These are phyloP conservation scores for Margaritispora aquatica DNA, from an alignment of 495 filamentous ascomycete genomes.

Conservation along the genomic window DNA sequence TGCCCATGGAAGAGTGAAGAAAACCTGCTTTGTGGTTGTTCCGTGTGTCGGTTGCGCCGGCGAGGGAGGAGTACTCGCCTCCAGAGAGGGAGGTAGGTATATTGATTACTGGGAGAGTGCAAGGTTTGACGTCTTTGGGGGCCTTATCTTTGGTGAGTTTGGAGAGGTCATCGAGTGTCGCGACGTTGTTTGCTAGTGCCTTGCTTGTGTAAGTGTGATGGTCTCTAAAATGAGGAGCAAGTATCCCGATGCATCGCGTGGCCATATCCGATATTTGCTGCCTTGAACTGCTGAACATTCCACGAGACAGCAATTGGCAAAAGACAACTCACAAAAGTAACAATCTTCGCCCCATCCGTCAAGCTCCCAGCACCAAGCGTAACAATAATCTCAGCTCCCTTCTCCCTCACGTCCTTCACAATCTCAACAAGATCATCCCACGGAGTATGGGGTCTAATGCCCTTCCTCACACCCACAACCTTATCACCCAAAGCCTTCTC, in stretches of 20 bases:
- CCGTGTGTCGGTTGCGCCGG: conserved; percentile 47
- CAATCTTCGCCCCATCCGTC: conserved; percentile 56
- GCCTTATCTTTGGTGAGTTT: conserved; percentile 24
- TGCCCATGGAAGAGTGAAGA: conserved; percentile 35
- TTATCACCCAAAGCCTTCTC: conserved; percentile 38
- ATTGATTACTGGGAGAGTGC: conserved; percentile 45
- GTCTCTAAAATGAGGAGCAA: background rate
- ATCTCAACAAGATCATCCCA: conserved; percentile 56
- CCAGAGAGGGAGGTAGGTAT: conserved; percentile 60
- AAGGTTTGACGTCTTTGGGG: conserved; percentile 25
- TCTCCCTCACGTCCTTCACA: conserved; percentile 37
- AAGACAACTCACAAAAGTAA: conserved; percentile 29
- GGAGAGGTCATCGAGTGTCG: conserved; percentile 36
- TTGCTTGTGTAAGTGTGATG: background rate
- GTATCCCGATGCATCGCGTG: no score
- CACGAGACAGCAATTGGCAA: no score
- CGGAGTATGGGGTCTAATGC: conserved; percentile 54
- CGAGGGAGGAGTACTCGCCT: conserved; percentile 53
- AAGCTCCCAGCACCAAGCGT: conserved; percentile 57
- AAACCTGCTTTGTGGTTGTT: conserved; percentile 50
- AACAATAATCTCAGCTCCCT: conserved; percentile 48
- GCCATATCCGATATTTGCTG: no score
- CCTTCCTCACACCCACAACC: conserved; percentile 45
- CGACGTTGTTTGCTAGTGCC: conserved; percentile 37
- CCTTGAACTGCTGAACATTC: no score